A percentile compares a stretch with the other conserved stretches of the same genome.
phyloP scores from a whole-genome alignment of 2,329 filamentous ascomycete species.

The Falciphora oryzae region DNA sequence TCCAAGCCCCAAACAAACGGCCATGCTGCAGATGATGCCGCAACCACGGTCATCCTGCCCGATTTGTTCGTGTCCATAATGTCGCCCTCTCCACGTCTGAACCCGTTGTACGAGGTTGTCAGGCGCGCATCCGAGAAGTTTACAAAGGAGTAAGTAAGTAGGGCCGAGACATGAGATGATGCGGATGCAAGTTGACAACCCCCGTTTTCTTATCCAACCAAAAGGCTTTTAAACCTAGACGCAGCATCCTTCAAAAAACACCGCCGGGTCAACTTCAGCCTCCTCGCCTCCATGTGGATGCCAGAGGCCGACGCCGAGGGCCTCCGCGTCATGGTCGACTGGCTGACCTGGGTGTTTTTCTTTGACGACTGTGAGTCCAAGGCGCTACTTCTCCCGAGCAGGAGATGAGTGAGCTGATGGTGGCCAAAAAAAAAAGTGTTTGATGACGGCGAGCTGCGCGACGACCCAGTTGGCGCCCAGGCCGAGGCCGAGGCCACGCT shows the following conservation, averaged over 20 bases:
- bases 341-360: slow-evolving; percentile 8
- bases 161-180: not conserved
- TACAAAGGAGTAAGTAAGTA: slow-evolving; percentile 2
- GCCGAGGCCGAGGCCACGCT: slow-evolving; percentile 7
- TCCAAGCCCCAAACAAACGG: not conserved
- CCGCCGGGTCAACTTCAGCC: slow-evolving; percentile 6
- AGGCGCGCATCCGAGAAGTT: not conserved
- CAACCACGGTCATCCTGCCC: slow-evolving; percentile 3
- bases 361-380: slow-evolving; percentile 6
- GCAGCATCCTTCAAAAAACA: slow-evolving; percentile 3
- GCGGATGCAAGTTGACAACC: not conserved
- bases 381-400: not conserved
- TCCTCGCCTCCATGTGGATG: slow-evolving; percentile 7
- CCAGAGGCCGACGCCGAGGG: slow-evolving; percentile 7
- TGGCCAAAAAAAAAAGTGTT: slow-evolving; percentile 2
- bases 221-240: not conserved
- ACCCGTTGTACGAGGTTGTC: slow-evolving; percentile 2
- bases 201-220: not conserved
- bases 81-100: slow-evolving; percentile 3
- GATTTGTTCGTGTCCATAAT: slow-evolving; percentile 8
- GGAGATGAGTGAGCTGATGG: not conserved
- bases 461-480: slow-evolving; percentile 1
- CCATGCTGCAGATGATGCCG: not conserved
- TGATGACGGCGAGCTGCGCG: slow-evolving; percentile 6
- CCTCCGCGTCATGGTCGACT: slow-evolving; percentile 8